Base-by-base conservation (phyloP, 169 alveolate genomes). In the Plasmodium reichenowi region DNA sequence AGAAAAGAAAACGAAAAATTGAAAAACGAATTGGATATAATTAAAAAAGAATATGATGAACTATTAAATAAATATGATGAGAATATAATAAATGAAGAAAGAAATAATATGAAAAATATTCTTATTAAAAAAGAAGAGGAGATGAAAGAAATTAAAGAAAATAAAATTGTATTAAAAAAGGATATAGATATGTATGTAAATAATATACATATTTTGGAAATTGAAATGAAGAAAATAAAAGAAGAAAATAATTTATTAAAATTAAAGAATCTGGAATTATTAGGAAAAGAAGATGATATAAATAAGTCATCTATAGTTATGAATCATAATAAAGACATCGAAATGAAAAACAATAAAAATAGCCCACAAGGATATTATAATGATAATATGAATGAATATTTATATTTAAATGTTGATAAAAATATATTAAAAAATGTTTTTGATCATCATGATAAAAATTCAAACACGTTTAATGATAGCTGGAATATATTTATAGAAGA, bases 51-150 rank as follows among this genome's bases (percentile, higher is more conserved):
- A 12, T 45, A 56, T 9, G 68, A 76, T 20, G 7, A 17, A 24
- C n/a, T 76, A 12, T 54, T 47, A 64, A 50, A 13, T 0, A 68
- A 76, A 26, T 26, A 26, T 54, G 62, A 48, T 22, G 67, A 76
- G 22, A 56, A 22, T 43, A 12, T 76, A 50, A 47, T 15, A 15
- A 29, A 67, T 10, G 54, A 7, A 47, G 80, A 71, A 50, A 20
- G 50, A 4, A 43, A 24, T 17, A 47, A 71, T 9, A 71, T 70
- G 38, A 70, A 50, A 70, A 70, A 48, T 20, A 22, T 48, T 20
- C 7, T 70, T 4, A 50, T 48, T 7, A 48, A 29, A 13, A 70
- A 17, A 20, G 78, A 70, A 6, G 38, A 47, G 24, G 64, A 48
- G n/a, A 45, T 47, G 10, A 17, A 22, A 5, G 78, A 70, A 4